Base-by-base conservation (phyloP, 2,329 filamentous ascomycete genomes). In the Graphium sp. region DNA sequence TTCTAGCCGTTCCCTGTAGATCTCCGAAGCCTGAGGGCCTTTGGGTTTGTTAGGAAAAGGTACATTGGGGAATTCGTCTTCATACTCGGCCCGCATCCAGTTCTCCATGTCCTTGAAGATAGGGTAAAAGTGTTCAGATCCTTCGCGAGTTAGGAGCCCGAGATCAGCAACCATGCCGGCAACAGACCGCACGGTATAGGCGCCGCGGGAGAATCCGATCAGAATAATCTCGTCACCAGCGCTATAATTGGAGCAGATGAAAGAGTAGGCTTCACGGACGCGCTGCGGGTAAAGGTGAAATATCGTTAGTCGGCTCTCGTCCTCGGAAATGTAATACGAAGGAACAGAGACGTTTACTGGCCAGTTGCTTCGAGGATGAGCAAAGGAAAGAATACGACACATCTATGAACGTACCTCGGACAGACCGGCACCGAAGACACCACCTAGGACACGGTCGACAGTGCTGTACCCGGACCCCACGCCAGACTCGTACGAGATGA, bases 261-360 rank as follows among this genome's bases (percentile, higher is more conserved):
- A 75, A 5, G 61, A 56, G 40, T 76, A 76, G 2, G 67, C 64
- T 42, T 74, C 69, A 9, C 67, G 60, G 30, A 76, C 60, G 32
- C 53, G 46, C 51, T 75, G 39, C 5, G 19, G 6, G 14, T 6
- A 20, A 26, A 18, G 5, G 16, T n/a, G n/a, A n/a, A n/a, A n/a
- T n/a, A n/a, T 18, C 13, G 7, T 10, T n/a, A n/a, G n/a, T 16
- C 6, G 7, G 7, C 13, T 26, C 24, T 12, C 17, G 15, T 26
- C 14, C n/a, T 8, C n/a, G n/a, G 12, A 22, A 22, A 22, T 10
- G 3, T 10, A 22, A 22, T 9, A 22, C 3, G 20, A 22, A 22
- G 12, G 12, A 22, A 22, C 8, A 22, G 8, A 22, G 8, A 22
- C n/a, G n/a, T 22, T 8, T 22, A 22, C n/a, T n/a, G n/a, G n/a